A percentile compares a stretch with the other conserved stretches of the same genome.
Evolutionary conservation across 2,329 filamentous ascomycete genomes (phyloP).

Genomic region (Diaporthe sp.): DNA sequence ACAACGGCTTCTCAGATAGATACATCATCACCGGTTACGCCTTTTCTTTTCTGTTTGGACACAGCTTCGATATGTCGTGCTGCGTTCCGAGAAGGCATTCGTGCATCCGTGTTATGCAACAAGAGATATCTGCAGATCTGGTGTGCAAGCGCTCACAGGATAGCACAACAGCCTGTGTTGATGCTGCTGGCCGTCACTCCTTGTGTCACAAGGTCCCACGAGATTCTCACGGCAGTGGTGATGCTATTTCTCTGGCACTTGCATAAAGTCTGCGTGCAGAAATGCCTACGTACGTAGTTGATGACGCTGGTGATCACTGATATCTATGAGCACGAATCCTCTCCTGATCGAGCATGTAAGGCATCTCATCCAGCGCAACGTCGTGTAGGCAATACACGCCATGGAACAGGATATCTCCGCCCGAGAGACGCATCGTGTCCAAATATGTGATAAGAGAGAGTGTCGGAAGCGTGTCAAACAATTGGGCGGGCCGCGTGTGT

Average conservation of each 20-base stretch:
- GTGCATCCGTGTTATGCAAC: not conserved
- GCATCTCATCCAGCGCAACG: not conserved
- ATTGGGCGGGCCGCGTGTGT: conserved; percentile 1
- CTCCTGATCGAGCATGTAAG: not conserved
- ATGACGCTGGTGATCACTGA: not conserved
- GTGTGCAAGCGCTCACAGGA: not conserved
- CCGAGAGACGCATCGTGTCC: not conserved
- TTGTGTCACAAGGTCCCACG: not conserved
- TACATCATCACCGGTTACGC: not conserved
- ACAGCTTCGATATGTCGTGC: not conserved
- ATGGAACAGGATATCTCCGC: not conserved
- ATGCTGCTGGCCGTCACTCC: not conserved
- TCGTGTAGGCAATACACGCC: not conserved
- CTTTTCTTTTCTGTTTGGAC: not conserved
- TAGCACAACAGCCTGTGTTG: not conserved
- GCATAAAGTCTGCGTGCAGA: not conserved
- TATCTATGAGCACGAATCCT: not conserved
- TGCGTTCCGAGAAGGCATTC: not conserved
- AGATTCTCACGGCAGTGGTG: not conserved
- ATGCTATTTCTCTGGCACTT: not conserved
- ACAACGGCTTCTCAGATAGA: not conserved
- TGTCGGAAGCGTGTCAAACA: not conserved
- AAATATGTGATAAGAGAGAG: not conserved
- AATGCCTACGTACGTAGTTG: no score
- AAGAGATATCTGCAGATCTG: not conserved